Percentiles rank a stretch among this genome's conserved stretches.
These are phyloP conservation scores for Abelmoschus esculentus DNA, from an alignment of 345 rosid genomes.

Conservation along the genomic window DNA sequence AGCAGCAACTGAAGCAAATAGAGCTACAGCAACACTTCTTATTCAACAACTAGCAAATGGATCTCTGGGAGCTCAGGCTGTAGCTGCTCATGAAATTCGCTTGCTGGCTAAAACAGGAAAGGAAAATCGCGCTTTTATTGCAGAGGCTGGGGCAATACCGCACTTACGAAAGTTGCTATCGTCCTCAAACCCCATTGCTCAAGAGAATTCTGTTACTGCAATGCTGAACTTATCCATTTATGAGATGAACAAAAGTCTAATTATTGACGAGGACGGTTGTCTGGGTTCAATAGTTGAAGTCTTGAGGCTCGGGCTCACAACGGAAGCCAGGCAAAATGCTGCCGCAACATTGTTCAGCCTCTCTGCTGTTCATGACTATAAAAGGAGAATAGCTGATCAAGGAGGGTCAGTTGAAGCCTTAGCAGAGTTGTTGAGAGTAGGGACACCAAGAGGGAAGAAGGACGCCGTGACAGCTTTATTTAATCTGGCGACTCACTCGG, in stretches of 20 bases:
- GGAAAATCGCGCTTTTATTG: constrained; percentile 78
- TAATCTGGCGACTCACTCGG: constrained; percentile 74
- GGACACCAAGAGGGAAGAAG: constrained; percentile 84
- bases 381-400: constrained; percentile 71
- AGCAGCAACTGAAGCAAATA: constrained; percentile 76
- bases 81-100: constrained; percentile 79
- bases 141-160: constrained; percentile 89
- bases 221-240: constrained; percentile 83
- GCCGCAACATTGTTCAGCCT: constrained; percentile 91
- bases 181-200: constrained; percentile 54
- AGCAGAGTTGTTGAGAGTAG: constrained; percentile 54
- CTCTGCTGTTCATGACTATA: constrained; percentile 83
- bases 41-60: constrained; percentile 60
- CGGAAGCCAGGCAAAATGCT: constrained; percentile 86
- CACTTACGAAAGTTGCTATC: constrained; percentile 52
- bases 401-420: constrained; percentile 67
- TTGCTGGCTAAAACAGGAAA: constrained; percentile 80
- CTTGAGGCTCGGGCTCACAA: constrained; percentile 61
- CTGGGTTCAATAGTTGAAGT: constrained; percentile 64
- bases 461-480: constrained; percentile 90
- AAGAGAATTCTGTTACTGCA: constrained; percentile 88
- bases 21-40: constrained; percentile 64
- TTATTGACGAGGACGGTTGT: constrained; percentile 79
- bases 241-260: constrained; percentile 72
- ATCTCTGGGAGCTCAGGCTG: constrained; percentile 50